Evolutionary conservation across 805 yeast species (phyloP).

Genomic region (Saturnispora bothae): DNA sequence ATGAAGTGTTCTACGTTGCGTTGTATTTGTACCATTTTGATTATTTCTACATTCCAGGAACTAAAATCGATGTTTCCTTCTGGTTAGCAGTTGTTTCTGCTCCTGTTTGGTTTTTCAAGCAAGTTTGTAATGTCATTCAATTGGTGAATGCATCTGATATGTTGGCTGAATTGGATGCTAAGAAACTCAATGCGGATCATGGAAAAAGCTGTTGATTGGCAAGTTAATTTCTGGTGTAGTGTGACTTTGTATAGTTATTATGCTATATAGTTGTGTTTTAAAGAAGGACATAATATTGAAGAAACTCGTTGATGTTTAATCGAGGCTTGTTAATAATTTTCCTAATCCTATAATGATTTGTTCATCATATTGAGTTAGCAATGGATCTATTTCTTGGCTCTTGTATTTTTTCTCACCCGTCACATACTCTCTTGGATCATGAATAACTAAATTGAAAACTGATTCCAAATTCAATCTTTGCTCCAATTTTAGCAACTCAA

Average conservation of each 20-base stretch:
- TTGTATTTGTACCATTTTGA: conserved; percentile 68
- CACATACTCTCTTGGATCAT: neutral
- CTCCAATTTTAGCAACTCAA: neutral
- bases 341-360: neutral
- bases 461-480: neutral
- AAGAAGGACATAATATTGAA: too few relatives aligned
- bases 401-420: neutral
- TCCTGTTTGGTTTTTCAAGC: conserved; percentile 89
- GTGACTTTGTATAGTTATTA: too few relatives aligned
- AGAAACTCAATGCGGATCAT: conserved; percentile 22
- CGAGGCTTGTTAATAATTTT: too few relatives aligned
- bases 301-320: too few relatives aligned
- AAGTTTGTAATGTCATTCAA: conserved; percentile 81
- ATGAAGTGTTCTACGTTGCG: conserved; percentile 88
- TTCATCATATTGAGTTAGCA: neutral
- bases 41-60: conserved; percentile 30
- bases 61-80: conserved; percentile 24
- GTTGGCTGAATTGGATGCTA: conserved; percentile 70
- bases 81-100: conserved; percentile 42
- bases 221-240: too few relatives aligned
- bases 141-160: conserved; percentile 73
- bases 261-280: too few relatives aligned
- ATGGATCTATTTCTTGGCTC: neutral
- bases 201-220: conserved; percentile 2
- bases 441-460: neutral